Evolutionary conservation across 1,139 yeast genomes (phyloP).

Genomic region (Pichia norvegensis): DNA sequence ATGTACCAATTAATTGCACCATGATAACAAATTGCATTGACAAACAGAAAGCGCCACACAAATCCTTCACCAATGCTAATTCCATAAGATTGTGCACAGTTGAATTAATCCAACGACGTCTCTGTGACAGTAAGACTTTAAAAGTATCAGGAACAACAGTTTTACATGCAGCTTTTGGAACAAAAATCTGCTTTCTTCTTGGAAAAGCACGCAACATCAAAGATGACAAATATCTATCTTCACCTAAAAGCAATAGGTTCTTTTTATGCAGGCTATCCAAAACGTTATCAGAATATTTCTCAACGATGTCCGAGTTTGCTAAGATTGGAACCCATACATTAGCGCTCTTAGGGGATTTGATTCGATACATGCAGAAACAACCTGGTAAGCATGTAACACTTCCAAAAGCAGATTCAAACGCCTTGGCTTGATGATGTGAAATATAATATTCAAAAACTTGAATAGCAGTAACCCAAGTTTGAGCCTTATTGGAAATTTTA

Average conservation of each 20-base stretch:
- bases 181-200: constrained; percentile 83
- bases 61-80: constrained; percentile 75
- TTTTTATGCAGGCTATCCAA: constrained; percentile 84
- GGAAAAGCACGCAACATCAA: constrained; percentile 92
- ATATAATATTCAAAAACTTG: constrained; percentile 95
- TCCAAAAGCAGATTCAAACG: constrained; percentile 93
- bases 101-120: constrained; percentile 98
- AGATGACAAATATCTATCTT: constrained; percentile 83
- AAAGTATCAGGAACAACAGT: constrained; percentile 86
- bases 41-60: constrained; percentile 95
- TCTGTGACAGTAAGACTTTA: constrained; percentile 76
- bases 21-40: constrained; percentile 94
- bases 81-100: constrained; percentile 95
- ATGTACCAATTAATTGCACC: constrained; percentile 82
- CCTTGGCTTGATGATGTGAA: constrained; percentile 94
- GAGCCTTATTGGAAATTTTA: constrained; percentile 78
- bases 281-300: constrained; percentile 84
- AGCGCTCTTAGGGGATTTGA: constrained; percentile 84
- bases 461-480: constrained; percentile 88
- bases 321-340: constrained; percentile 97
- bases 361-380: constrained; percentile 92
- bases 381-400: constrained; percentile 98
- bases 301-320: constrained; percentile 95
- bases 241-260: constrained; percentile 83
- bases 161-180: constrained; percentile 93